Percentiles rank a stretch among this genome's conserved stretches.
phyloP scores from a whole-genome alignment of 176 grass and related monocot species.

The Puccinellia tenuiflora region DNA sequence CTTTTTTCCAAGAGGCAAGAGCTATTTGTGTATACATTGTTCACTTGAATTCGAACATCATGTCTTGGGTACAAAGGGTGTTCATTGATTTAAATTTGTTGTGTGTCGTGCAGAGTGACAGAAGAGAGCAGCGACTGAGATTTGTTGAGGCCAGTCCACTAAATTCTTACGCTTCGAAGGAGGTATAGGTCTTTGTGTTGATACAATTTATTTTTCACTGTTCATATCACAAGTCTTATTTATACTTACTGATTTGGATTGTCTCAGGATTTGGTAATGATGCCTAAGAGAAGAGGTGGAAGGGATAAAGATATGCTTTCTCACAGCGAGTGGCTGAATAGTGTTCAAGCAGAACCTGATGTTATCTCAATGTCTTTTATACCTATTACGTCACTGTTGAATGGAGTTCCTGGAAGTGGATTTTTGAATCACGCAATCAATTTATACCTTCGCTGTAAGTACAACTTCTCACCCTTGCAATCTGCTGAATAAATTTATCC shows the following conservation, averaged over 20 bases:
- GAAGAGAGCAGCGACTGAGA: constrained; percentile 76
- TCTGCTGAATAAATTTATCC: not conserved
- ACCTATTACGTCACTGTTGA: constrained; percentile 95
- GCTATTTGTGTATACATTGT: not conserved
- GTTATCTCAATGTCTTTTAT: constrained; percentile 95
- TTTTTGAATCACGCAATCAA: constrained; percentile 98
- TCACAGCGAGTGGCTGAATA: constrained; percentile 79
- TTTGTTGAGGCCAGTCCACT: constrained; percentile 60
- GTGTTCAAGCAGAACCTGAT: constrained; percentile 73
- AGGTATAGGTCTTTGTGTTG: constrained; percentile 42
- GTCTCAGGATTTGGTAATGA: constrained; percentile 68
- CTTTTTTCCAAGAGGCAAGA: not conserved
- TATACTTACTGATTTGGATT: constrained; percentile 17
- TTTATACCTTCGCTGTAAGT: constrained; percentile 89
- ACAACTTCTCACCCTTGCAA: constrained; percentile 8
- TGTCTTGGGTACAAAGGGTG: not conserved
- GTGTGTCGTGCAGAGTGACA: constrained; percentile 35
- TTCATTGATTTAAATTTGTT: constrained; percentile 2
- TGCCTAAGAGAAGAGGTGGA: constrained; percentile 83
- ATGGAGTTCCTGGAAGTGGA: constrained; percentile 92
- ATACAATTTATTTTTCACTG: not conserved
- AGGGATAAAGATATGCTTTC: constrained; percentile 63
- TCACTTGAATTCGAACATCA: constrained; percentile 9
- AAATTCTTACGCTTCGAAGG: constrained; percentile 59
- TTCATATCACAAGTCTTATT: not conserved